Percentiles rank a stretch among this genome's conserved stretches.
These are phyloP conservation scores for Hemileccinum impolitum DNA, from an alignment of 768 basidiomycete genomes.

Conservation along the genomic window DNA sequence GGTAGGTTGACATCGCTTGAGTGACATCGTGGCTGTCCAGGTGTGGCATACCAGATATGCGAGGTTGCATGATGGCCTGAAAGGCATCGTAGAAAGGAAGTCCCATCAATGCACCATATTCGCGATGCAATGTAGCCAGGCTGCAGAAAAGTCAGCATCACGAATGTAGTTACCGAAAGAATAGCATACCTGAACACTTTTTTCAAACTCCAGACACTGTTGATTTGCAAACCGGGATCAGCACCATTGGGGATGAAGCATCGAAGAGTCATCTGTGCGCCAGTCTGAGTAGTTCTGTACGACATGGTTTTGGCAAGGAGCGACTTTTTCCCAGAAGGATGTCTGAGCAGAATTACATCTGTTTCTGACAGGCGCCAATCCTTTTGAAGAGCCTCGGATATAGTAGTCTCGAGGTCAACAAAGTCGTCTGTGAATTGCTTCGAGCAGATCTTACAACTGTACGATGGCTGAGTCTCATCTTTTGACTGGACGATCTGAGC, in stretches of 20 bases:
- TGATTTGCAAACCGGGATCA: constrained; percentile 62
- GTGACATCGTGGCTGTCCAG: constrained; percentile 51
- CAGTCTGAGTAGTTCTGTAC: constrained; percentile 40
- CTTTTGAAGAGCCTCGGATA: constrained; percentile 55
- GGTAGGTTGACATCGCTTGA: constrained; percentile 63
- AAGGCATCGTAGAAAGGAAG: constrained; percentile 80
- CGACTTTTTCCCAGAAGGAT: constrained; percentile 48
- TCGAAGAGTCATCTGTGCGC: constrained; percentile 57
- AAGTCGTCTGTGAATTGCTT: constrained; percentile 78
- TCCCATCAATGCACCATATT: constrained; percentile 83
- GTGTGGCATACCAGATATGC: constrained; percentile 45
- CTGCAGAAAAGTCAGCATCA: constrained; percentile 40
- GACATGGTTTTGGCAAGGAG: constrained; percentile 71
- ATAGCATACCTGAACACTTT: constrained; percentile 73
- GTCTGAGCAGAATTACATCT: constrained; percentile 79
- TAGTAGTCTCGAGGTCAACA: constrained; percentile 70
- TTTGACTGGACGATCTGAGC: constrained; percentile 78
- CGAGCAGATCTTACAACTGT: constrained; percentile 61
- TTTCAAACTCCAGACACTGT: constrained; percentile 67
- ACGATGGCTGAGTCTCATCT: constrained; percentile 52
- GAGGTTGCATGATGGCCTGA: constrained; percentile 65
- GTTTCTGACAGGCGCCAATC: constrained; percentile 79
- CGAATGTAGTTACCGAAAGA: neutral
- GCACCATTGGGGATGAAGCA: constrained; percentile 41
- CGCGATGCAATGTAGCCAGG: constrained; percentile 86